Percentiles rank a stretch among this genome's conserved stretches.
Evolutionary conservation across 768 basidiomycete genomes (phyloP).

Genomic region (Kwoniella botswanensis): DNA sequence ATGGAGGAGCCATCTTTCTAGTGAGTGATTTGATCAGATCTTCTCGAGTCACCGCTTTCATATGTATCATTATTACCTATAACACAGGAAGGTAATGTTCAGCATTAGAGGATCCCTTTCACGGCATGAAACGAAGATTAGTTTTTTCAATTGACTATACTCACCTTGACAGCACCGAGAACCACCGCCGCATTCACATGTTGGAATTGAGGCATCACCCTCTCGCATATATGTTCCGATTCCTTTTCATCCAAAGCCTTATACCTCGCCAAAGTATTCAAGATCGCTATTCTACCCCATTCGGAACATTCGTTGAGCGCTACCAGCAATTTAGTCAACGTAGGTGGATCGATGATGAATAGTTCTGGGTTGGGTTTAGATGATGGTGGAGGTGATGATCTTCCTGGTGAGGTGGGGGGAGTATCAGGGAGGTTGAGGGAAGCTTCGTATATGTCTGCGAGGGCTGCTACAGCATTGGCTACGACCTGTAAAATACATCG

Average conservation of each 20-base stretch:
- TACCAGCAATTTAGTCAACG: constrained; percentile 87
- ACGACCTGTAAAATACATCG: constrained; percentile 70
- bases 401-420: constrained; percentile 32
- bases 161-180: constrained; percentile 90
- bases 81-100: background rate
- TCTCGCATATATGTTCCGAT: constrained; percentile 97
- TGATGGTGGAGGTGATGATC: constrained; percentile 38
- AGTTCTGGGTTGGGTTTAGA: constrained; percentile 62
- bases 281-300: constrained; percentile 94
- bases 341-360: constrained; percentile 79
- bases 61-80: constrained; percentile 96
- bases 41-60: constrained; percentile 78
- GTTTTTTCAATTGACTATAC: constrained; percentile 25
- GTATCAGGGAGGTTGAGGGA: constrained; percentile 58
- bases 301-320: constrained; percentile 98
- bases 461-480: constrained; percentile 90
- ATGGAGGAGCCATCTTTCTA: constrained; percentile 95
- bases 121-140: no score
- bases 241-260: constrained; percentile 85
- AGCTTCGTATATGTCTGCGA: constrained; percentile 83
- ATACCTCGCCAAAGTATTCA: constrained; percentile 85
- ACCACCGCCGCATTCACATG: constrained; percentile 96
- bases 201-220: constrained; percentile 97
- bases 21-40: constrained; percentile 83
- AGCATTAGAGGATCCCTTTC: background rate